These are phyloP conservation scores for Fusarium nanum DNA, from an alignment of 2,329 filamentous ascomycete genomes.

Conservation along the genomic window DNA sequence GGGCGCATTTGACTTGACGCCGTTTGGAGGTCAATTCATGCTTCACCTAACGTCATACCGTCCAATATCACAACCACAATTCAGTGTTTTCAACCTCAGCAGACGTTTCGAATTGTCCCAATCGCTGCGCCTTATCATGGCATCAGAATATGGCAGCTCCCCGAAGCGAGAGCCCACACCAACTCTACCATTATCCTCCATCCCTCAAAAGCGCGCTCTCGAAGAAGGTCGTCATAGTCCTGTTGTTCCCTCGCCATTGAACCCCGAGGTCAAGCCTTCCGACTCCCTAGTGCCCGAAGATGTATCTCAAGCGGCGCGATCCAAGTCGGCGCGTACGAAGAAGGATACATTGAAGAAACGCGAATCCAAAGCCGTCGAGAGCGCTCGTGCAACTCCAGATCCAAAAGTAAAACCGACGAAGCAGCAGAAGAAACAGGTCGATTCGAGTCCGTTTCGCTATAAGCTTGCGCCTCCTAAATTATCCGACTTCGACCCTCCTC, in stretches of 20 bases:
- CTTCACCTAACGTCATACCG: conserved; percentile 1
- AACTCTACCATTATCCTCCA: conserved; percentile 56
- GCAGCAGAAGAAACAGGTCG: conserved; percentile 53
- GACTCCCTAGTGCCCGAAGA: conserved; percentile 59
- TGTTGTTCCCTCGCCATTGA: conserved; percentile 78
- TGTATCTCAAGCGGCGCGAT: conserved; percentile 55
- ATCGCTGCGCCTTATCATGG: conserved; percentile 45
- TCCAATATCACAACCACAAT: neutral
- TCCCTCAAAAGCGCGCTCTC: conserved; percentile 73
- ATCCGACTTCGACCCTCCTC: conserved; percentile 70
- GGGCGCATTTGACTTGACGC: conserved; percentile 13
- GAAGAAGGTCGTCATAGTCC: conserved; percentile 76
- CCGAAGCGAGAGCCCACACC: conserved; percentile 58
- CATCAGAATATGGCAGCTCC: conserved; percentile 52
- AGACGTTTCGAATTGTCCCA: neutral
- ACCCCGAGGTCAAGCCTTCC: conserved; percentile 67
- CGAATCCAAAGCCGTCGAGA: conserved; percentile 69
- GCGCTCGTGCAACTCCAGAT: conserved; percentile 68
- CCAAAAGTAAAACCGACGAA: conserved; percentile 55
- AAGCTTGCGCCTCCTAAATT: conserved; percentile 72
- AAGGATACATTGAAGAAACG: conserved; percentile 77
- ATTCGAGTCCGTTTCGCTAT: conserved; percentile 68
- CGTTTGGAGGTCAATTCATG: neutral
- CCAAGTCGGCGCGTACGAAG: conserved; percentile 63
- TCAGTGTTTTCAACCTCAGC: neutral